Evolutionary conservation across 768 basidiomycete species (phyloP), one percentile per base, ranked within the genome.

Genomic region (Holtermannia corniformis): DNA sequence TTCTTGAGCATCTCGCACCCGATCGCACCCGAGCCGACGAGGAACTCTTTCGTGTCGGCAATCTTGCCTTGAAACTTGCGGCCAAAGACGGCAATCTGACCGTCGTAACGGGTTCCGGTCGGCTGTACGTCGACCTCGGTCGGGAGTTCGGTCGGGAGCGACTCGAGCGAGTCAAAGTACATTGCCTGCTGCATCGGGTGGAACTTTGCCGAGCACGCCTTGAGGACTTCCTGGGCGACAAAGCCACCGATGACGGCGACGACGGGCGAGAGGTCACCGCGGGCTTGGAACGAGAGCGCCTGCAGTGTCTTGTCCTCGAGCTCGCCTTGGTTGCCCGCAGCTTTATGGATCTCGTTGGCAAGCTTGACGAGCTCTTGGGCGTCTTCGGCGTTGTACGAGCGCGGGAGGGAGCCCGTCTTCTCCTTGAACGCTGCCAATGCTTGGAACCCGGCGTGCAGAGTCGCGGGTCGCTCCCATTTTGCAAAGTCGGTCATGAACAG

Each of bases 1-100:
- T 97, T 99, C 78, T 99, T 99, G 64, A 99, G 76, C 95, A 97
- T 97, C 76, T 99, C 95, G 68, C 95, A 99, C 19, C 95, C 95
- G 70, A 99, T 97, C 28, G 95, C 95, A 43, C 95, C 95, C n/a
- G 93, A 83, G 7, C 95, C 95, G 51, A 99, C 95, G 43, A 99
- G 79, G 80, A 99, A 99, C 65, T 97, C 87, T 23, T 86, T 81
- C 68, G 89, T 82, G 67, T 86, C 85, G 41, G 81, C 80, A 56
- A 99, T 84, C 77, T 87, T 95, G 40, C 85, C 79, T 61, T 99
- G 95, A 82, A 97, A 97, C 1, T 74, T 67, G 72, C 82, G 86
- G 4, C 95, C 95, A 65, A 99, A 96, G 10, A 99, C 91, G 32
- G 90, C 92, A 64, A 97, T 83, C 73, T 97, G 95, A 2, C 81